A percentile compares a stretch with the other conserved stretches of the same genome.
Conservation (phyloP, 1,284 basidiomycete species). For the Sporisorium iseilematis-ciliati region DNA sequence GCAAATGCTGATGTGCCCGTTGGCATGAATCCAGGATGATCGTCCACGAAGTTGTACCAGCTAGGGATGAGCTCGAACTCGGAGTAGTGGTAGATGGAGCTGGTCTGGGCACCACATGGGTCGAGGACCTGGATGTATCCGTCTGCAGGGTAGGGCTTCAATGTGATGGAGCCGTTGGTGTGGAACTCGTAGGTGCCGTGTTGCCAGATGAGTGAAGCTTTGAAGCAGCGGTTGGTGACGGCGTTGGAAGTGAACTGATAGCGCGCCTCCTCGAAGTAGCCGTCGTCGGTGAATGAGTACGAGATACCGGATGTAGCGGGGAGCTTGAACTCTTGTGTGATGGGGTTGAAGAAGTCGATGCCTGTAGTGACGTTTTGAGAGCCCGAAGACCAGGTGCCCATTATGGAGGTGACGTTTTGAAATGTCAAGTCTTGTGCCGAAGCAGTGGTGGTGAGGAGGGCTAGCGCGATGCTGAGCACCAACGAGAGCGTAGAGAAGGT, state of each 20-base stretch:
- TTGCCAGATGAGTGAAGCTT: constrained; percentile 66
- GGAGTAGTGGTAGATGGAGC: constrained; percentile 50
- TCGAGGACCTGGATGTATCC: constrained; percentile 63
- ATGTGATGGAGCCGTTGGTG: constrained; percentile 57
- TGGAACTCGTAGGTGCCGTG: constrained; percentile 64
- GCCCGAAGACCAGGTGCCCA: constrained; percentile 66
- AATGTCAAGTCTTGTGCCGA: constrained; percentile 21
- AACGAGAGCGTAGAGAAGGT: constrained; percentile 10
- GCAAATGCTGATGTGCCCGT: constrained; percentile 45
- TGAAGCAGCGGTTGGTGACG: constrained; percentile 61
- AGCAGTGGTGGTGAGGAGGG: constrained; percentile 1
- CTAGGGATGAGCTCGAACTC: constrained; percentile 58
- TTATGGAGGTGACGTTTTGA: constrained; percentile 47
- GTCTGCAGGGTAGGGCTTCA: constrained; percentile 58
- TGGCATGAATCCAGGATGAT: constrained; percentile 51
- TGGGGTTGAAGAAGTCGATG: constrained; percentile 66
- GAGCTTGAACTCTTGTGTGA: constrained; percentile 60
- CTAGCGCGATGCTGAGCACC: constrained; percentile 14
- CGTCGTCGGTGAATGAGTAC: constrained; percentile 67
- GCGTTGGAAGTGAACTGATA: constrained; percentile 61
- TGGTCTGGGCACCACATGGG: constrained; percentile 58
- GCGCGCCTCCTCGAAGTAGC: constrained; percentile 60
- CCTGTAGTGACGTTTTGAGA: constrained; percentile 64
- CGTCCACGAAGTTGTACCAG: constrained; percentile 60
- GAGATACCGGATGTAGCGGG: constrained; percentile 61